Base-by-base conservation (phyloP, 352 stramenopile genomes). In the Phytophthora pini region DNA sequence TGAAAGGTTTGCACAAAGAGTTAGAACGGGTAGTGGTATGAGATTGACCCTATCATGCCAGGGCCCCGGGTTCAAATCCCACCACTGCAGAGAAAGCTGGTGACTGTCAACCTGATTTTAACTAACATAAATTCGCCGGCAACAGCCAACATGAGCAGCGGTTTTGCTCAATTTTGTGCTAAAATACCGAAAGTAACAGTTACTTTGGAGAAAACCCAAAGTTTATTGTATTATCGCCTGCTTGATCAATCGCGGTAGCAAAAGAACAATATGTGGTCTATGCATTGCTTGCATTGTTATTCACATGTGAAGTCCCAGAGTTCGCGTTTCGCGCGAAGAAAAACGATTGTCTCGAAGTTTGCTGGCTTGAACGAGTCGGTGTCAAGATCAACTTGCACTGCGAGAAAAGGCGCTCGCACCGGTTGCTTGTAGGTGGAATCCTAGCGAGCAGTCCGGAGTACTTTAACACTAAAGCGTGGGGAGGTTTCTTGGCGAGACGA, bases 41-140 rank as follows among this genome's bases (percentile, higher is more conserved):
- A 43, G 38, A 15, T 43, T 43, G 38, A 43, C 38, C 15, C 38
- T 43, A 43, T 43, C 38, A 20, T 13, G 11, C 38, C 17, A 15
- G 5, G 9, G 17, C 15, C 38, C 6, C 7, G 38, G 38, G 38
- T 43, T 43, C 15, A 17, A 43, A 43, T 20, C 38, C 38, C 38
- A 43, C 38, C 5, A 9, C 38, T 43, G 38, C 38, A 15, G 9
- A 43, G 38, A 43, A 17, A n/a, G 15, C 38, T 43, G 38, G 38
- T 17, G 38, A 43, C 38, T 43, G 11, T 43, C 38, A 43, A 43
- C 38, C 9, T 43, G 17, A 43, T 43, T 43, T 43, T 43, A 43
- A 43, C 9, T 43, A 22, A 4, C 38, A 43, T 43, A 43, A 43
- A 43, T 20, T 17, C 9, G 38, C 38, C 38, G 9, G 38, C 15